Evolutionary conservation across 768 basidiomycete genomes (phyloP), one percentile per base, ranked within the genome.

Genomic region (Hemileccinum rubropunctum): DNA sequence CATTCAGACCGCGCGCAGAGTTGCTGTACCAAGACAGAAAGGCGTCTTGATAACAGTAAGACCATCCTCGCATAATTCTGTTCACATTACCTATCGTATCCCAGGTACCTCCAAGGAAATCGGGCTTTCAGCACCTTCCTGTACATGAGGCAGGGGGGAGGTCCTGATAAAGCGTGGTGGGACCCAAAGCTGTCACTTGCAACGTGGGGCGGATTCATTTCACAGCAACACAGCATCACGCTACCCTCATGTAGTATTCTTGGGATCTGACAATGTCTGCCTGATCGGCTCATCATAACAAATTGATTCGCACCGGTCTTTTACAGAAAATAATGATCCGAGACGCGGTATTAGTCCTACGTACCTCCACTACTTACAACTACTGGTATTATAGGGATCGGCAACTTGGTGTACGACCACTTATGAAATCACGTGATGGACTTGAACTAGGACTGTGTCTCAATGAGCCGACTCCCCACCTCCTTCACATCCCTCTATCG

Each of bases 401-500:
- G n/a, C n/a, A n/a, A n/a, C n/a, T n/a, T n/a, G n/a, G n/a, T n/a
- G n/a, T n/a, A n/a, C n/a, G n/a, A n/a, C n/a, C n/a, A n/a, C n/a
- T n/a, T n/a, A n/a, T n/a, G n/a, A n/a, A n/a, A n/a, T n/a, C n/a
- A n/a, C n/a, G n/a, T n/a, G n/a, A n/a, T n/a, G n/a, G n/a, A n/a
- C n/a, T n/a, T n/a, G n/a, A n/a, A n/a, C n/a, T n/a, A n/a, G n/a
- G n/a, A n/a, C n/a, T n/a, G n/a, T n/a, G n/a, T n/a, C n/a, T n/a
- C n/a, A n/a, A n/a, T n/a, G n/a, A n/a, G n/a, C n/a, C 27, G 4
- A 7, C 58, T 73, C 14, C 71, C 73, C 0, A 34, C 67, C 6
- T 58, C 63, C 14, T 78, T 86, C 54, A 80, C 63, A 11, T 82
- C 82, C 51, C 59, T 83, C 1, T 86, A 86, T 54, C 76, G 84